Base-by-base conservation (phyloP, 139 green algal genomes). In the Trebouxia sp. region DNA sequence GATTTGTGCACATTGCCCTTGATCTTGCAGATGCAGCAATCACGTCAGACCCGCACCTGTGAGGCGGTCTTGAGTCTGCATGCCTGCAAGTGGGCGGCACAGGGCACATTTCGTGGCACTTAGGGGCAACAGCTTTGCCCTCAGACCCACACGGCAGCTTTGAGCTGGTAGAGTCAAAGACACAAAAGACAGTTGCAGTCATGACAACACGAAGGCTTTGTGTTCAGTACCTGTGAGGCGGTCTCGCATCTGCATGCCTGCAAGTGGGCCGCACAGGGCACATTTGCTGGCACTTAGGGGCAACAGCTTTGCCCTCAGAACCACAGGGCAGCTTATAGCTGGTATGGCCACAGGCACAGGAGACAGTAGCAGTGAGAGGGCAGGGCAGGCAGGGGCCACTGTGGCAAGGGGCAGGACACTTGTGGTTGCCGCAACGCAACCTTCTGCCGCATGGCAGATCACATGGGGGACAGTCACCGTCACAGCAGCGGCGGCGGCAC, bases 401-500 rank as follows among this genome's bases (percentile, higher is more conserved):
- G 81, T 97, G 93, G 83, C 91, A 96, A 14, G 91, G 84, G 26
- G 91, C 87, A 3, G 87, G 90, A 83, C 91, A 96, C 28, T 70
- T 89, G 89, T 97, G 93, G 85, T 96, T 97, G 48, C 93, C 86
- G 66, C 93, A 97, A 38, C 85, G 83, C 58, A 97, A 85, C 82
- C 86, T 83, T 15, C 85, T 80, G 12, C 86, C 87, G 78, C 94
- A 97, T 28, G 39, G 38, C 70, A 79, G 67, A 56, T 97, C 87
- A 82, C 94, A 97, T 35, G 93, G 91, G 5, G 92, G 92, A 84
- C 92, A 97, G 82, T 85, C 75, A 47, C 93, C 94, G 43, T 92
- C 86, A 83, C 94, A 97, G 91, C 94, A 97, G 81, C 93, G 93
- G 0, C 90, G 87, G 80, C 92, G 93, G 87, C 94, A 97, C 6